Evolutionary conservation across 768 basidiomycete species (phyloP).

Genomic region (Xerocomellus chrysenteron): DNA sequence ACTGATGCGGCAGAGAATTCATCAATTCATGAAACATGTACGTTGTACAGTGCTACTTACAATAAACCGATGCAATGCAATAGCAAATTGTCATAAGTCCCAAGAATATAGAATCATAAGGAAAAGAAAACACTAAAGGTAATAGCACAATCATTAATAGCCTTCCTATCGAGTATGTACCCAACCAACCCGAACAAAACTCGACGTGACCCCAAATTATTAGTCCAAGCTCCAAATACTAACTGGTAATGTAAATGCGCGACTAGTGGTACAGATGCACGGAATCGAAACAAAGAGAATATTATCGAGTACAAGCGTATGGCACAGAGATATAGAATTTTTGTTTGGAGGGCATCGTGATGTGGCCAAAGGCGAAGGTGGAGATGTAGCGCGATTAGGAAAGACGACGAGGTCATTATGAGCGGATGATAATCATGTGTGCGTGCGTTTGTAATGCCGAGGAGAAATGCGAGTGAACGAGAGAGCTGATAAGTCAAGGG

Average conservation of each 20-base stretch:
- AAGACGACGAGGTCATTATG: constrained; percentile 31
- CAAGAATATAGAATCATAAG: constrained; percentile 32
- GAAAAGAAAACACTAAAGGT: constrained; percentile 17
- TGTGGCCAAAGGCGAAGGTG: constrained; percentile 12
- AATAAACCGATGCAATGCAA: constrained; percentile 31
- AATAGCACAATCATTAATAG: constrained; percentile 31
- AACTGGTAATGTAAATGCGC: constrained; percentile 37
- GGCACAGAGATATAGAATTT: constrained; percentile 29
- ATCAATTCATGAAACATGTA: constrained; percentile 14
- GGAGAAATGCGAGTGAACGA: constrained; percentile 20
- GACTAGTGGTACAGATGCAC: constrained; percentile 35
- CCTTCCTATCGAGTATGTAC: constrained; percentile 30
- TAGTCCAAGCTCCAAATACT: constrained; percentile 35
- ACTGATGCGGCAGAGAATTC: not conserved
- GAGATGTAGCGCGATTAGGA: constrained; percentile 32
- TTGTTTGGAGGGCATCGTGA: constrained; percentile 20
- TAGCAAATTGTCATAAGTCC: constrained; percentile 24
- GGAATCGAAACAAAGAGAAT: constrained; percentile 22
- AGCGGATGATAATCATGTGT: constrained; percentile 27
- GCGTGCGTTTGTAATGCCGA: constrained; percentile 24
- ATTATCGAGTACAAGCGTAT: constrained; percentile 36
- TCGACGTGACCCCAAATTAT: constrained; percentile 31
- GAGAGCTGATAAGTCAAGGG: constrained; percentile 36
- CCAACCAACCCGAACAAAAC: constrained; percentile 28
- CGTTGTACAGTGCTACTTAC: constrained; percentile 31